Conservation (phyloP, 2,329 filamentous ascomycete genomes). For the Calonectria pteridis region DNA sequence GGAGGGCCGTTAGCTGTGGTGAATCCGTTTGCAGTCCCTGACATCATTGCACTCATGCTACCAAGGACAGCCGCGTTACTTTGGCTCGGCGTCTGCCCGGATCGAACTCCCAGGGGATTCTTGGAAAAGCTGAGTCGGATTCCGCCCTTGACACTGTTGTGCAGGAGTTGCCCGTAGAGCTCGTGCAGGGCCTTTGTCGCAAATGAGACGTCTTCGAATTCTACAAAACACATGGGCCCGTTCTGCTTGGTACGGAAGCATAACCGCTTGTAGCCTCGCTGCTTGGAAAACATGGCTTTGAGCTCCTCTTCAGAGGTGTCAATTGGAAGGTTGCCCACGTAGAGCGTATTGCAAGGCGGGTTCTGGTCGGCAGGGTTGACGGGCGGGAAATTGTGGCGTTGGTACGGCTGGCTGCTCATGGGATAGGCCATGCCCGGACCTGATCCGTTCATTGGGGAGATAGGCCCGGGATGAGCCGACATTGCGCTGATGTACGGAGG, state of each 20-base stretch:
- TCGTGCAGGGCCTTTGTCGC: constrained; percentile 93
- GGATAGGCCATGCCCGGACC: constrained; percentile 47
- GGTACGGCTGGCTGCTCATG: constrained; percentile 65
- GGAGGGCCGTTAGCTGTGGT: constrained; percentile 81
- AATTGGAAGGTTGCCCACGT: constrained; percentile 95
- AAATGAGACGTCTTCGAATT: constrained; percentile 94
- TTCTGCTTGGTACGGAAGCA: constrained; percentile 96
- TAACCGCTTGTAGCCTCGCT: constrained; percentile 93
- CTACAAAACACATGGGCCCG: constrained; percentile 98
- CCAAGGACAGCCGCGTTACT: constrained; percentile 57
- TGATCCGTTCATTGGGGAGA: constrained; percentile 66
- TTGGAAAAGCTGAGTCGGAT: constrained; percentile 98
- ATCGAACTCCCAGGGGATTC: constrained; percentile 93
- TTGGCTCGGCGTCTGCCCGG: constrained; percentile 71
- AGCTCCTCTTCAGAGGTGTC: constrained; percentile 96
- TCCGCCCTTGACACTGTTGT: constrained; percentile 94
- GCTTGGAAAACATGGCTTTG: constrained; percentile 92
- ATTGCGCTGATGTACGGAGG: constrained; percentile 58
- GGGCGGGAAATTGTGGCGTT: constrained; percentile 79
- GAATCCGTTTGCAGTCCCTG: constrained; percentile 68
- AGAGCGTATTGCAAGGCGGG: constrained; percentile 96
- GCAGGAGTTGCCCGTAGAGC: constrained; percentile 86
- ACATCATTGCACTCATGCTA: constrained; percentile 70
- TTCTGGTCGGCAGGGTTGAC: constrained; percentile 97
- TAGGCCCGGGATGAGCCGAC: constrained; percentile 59